phyloP scores from a whole-genome alignment of 257 asterid genomes.

The Nicotiana otophora region DNA sequence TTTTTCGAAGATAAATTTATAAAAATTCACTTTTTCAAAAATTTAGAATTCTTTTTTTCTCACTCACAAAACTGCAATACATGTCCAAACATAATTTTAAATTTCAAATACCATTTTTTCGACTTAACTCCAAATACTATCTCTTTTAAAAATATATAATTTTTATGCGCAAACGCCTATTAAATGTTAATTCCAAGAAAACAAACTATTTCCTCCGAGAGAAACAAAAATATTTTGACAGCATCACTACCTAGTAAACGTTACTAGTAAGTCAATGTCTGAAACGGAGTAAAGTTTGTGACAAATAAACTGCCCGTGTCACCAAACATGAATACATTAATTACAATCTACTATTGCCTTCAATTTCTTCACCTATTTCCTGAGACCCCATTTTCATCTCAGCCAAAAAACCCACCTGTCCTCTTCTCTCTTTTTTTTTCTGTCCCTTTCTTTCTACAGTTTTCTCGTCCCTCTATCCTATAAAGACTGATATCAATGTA shows the following conservation, averaged over 20 bases:
- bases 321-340: conserved; percentile 9
- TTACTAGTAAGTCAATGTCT: not conserved
- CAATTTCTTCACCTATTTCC: conserved; percentile 14
- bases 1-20: too few species aligned
- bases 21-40: too few species aligned
- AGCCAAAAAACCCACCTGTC: not conserved
- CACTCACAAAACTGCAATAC: too few species aligned
- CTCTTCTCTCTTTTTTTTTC: not conserved
- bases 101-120: too few species aligned
- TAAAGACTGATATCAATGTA: conserved; percentile 1
- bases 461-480: not conserved
- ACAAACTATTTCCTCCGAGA: not conserved
- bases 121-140: too few species aligned
- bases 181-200: not conserved
- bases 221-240: not conserved
- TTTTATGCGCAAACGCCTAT: too few species aligned
- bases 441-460: not conserved
- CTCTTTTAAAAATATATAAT: too few species aligned
- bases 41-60: accelerated
- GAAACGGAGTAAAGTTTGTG: not conserved
- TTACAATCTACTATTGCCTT: not conserved
- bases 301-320: not conserved
- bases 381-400: not conserved
- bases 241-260: not conserved
- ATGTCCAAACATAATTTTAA: too few species aligned